Base-by-base conservation (phyloP, 257 asterid species). In the Handroanthus guayacan region DNA sequence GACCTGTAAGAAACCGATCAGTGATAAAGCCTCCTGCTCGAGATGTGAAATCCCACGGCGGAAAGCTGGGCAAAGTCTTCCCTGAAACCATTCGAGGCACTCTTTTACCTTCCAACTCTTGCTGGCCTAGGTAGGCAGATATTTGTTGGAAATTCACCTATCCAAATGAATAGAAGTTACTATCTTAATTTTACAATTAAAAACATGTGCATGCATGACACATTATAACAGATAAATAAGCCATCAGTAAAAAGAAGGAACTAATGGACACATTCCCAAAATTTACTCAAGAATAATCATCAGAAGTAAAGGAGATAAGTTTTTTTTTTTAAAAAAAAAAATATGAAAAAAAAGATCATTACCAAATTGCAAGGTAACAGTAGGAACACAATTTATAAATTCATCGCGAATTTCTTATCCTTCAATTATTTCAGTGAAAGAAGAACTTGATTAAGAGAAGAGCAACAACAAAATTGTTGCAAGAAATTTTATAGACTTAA, bases 21-120 rank as follows among this genome's bases (percentile, higher is more conserved):
- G 93, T 95, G 74, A 95, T 91, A 78, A 87, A 95, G 75, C 99
- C 99, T 41, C 99, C 99, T 9, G 99, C 98, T 84, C 99, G 87
- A 52, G 98, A 88, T 66, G 99, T 77, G 79, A 75, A 95, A 85
- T 95, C 97, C 99, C 99, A 95, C 51, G 99, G 97, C 52, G 97
- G 90, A 79, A 95, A 95, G 80, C 87, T 82, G 58, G 99, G 99
- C 70, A 95, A 83, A 44, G 99, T 89, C 87, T 95, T 95, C 75
- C 99, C 99, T 80, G 99, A 95, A 75, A 95, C 93, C 99, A 95
- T 95, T 82, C 97, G 86, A 14, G 99, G 99, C 47, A 95, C 99
- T 75, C 99, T 86, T 85, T 92, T 95, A 69, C 99, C 99, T 89
- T 95, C 99, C 83, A 95, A 84, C 89, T 95, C 99, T 81, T 95